Base-by-base conservation (phyloP, 805 yeast species). In the Isabelozyma pseudorhagii region DNA sequence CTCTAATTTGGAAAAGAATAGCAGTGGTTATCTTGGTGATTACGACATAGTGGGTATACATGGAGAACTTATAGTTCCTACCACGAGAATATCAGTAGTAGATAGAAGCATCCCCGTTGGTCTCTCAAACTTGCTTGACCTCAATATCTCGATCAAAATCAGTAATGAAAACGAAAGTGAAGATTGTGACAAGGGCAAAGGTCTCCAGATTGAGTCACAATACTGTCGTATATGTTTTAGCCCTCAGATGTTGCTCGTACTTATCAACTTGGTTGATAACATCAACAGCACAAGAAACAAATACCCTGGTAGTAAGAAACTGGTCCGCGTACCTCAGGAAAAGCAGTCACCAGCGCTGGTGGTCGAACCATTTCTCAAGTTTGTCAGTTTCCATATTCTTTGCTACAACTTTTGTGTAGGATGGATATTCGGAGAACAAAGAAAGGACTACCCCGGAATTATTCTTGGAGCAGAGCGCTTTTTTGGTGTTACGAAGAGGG, bases 381-480 rank as follows among this genome's bases (percentile, higher is more conserved):
- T 71, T 52, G 77, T 74, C 44, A 73, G 89, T 0, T 68, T 86
- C 29, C 86, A 81, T 44, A 72, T 86, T 21, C 62, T 83, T 5
- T 80, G 89, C 0, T 79, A 83, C 55, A 80, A 85, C 54, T 73
- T 87, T 51, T 87, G 96, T 53, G 51, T 87, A 34, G 96, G 97
- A 0, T 89, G 96, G 91, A 62, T 87, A 4, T 87, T 86, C 60
- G 83, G 79, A n/a, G 64, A 63, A 5, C 61, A 63, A 1, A 52
- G 60, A 1, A 75, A 74, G 18, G 70, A 67, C 29, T 74, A 71
- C 47, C 90, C 90, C 0, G 97, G 97, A 9, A 60, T 89, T n/a
- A 83, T 87, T 38, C 52, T 83, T 29, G 97, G 97, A 0, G 89
- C 87, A 48, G 89, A 88, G 54, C 71, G 84, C 14, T 79, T 89